Base-by-base conservation (phyloP, 2,329 filamentous ascomycete genomes). In the Talaromyces rugulosus region DNA sequence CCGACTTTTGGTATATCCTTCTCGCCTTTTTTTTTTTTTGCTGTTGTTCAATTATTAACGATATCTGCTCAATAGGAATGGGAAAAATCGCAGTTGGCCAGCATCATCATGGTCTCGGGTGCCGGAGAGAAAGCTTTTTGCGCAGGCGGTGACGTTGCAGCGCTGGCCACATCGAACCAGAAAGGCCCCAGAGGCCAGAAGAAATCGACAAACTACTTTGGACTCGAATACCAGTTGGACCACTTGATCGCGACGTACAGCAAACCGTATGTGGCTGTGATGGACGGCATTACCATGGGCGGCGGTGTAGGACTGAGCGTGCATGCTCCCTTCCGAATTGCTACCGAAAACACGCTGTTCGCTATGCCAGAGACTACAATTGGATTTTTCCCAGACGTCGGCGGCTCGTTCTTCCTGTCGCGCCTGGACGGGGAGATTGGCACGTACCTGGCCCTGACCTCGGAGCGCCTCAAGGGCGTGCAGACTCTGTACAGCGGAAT, bases 341-440 rank as follows among this genome's bases (percentile, higher is more conserved):
- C 95, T 42, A 99, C 95, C 2, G 95, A 99, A 79, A 89, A 89
- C 73, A 99, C 95, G 5, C 80, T 96, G 55, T 98, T 99, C 71
- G 93, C 96, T 68, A 99, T 99, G 95, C 95, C 95, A 33, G 95
- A 99, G 80, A 99, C 95, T 4, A 96, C 87, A 8, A 99, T 99
- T 72, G 95, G 95, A 44, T 97, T 98, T 83, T 99, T 99, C 83
- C 95, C 96, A 6, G 96, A 99, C 72, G 95, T 99, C 56, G 95
- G 95, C 64, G 96, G 89, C 34, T 96, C 91, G 11, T 99, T 98
- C 82, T 98, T 98, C 83, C 82, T 99, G 59, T 91, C 95, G 16
- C 85, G 92, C 65, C 87, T 99, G 82, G 87, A 96, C 70, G 95
- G 95, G 56, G 82, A 87, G 63, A 78, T 96, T 61, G 95, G 95